Conservation (phyloP, 2,329 filamentous ascomycete genomes). For the Monilinia fructigena region DNA sequence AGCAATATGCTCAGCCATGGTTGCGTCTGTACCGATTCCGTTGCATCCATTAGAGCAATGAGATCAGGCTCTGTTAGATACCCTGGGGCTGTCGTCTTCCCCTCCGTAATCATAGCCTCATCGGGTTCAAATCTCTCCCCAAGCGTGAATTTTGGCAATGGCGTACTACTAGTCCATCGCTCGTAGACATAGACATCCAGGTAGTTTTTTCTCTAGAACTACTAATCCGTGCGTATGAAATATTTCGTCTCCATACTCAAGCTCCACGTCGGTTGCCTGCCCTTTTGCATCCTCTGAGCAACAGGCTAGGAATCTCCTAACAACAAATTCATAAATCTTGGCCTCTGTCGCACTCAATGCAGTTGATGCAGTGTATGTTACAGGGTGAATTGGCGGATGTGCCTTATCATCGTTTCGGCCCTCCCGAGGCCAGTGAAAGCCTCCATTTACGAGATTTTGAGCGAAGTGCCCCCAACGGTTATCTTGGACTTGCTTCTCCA, state of each 20-base stretch:
- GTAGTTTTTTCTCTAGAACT: constrained; percentile 83
- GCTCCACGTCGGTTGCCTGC: constrained; percentile 80
- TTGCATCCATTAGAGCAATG: constrained; percentile 96
- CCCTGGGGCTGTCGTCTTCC: constrained; percentile 79
- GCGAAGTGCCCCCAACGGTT: constrained; percentile 78
- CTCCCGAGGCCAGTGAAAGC: constrained; percentile 76
- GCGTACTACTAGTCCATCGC: constrained; percentile 85
- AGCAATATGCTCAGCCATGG: constrained; percentile 97
- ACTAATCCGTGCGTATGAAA: constrained; percentile 83
- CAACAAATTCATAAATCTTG: constrained; percentile 88
- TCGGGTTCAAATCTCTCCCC: constrained; percentile 84
- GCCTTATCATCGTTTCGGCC: constrained; percentile 93
- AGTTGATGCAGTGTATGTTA: constrained; percentile 70
- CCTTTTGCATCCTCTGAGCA: constrained; percentile 94
- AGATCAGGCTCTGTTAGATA: constrained; percentile 95
- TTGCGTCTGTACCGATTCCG: constrained; percentile 96
- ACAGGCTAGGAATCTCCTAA: constrained; percentile 87
- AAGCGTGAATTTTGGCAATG: constrained; percentile 74
- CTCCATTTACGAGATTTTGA: constrained; percentile 69
- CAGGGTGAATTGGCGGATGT: constrained; percentile 94
- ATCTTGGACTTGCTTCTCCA: constrained; percentile 81
- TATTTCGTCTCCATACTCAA: constrained; percentile 77
- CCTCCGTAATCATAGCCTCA: constrained; percentile 85
- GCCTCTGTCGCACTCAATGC: constrained; percentile 66
- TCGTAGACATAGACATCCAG: constrained; percentile 96